Evolutionary conservation across 1,139 yeast species (phyloP), one percentile per base, ranked within the genome.

Genomic region (Kurtzmaniella quercitrusa): DNA sequence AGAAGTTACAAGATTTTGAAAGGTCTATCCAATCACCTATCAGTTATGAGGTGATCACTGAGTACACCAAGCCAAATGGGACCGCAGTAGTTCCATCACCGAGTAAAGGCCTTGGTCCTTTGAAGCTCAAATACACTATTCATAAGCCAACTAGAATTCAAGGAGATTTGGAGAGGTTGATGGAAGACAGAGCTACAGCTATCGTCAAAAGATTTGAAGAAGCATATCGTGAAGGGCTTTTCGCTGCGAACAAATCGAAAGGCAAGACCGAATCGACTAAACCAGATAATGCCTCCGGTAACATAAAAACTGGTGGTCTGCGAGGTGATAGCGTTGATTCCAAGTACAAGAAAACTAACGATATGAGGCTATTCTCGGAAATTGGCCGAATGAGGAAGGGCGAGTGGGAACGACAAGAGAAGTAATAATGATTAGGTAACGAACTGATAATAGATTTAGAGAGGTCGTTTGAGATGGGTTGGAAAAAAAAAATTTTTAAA

Each of bases 361-460:
- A 35, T 17, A 51, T 62, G 44, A 52, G 59, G 26, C 47, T 54
- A 14, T 63, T 60, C 45, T 56, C 63, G 11, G 59, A 54, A 33
- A 60, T 65, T 11, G 70, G 70, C 2, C 52, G 51, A 21, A 58
- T 57, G 5, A 48, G 70, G 34, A 50, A 56, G 17, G 54, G 56
- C 34, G 45, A 48, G 40, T 65, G 69, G 70, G 52, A 50, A 21
- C 41, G 45, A 6, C 49, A 56, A 38, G 65, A 60, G 39, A 26
- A 9, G n/a, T 26, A 26, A 21, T 7, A 9, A 9, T 7, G 9
- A 9, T 21, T 21, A n/a, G n/a, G n/a, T n/a, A n/a, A n/a, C n/a
- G n/a, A n/a, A n/a, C n/a, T n/a, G n/a, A n/a, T n/a, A n/a, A 21
- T 21, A 21, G 23, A 21, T 7, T 7, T 21, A 9, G 23, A 21